Evolutionary conservation across 495 filamentous ascomycete genomes (phyloP).

Genomic region (Apiosordaria backusii): DNA sequence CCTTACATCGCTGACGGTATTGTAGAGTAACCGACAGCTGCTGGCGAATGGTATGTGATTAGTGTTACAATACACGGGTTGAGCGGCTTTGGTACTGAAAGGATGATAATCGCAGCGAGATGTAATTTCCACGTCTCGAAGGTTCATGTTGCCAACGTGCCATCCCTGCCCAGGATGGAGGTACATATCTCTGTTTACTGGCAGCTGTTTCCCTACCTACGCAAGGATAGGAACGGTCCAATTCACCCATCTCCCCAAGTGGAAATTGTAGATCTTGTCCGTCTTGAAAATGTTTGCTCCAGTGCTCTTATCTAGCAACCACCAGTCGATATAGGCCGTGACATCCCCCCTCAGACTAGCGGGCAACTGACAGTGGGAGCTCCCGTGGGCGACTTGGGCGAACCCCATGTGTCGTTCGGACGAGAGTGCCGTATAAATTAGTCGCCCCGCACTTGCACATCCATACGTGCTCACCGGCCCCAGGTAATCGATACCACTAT

Average conservation of each 20-base stretch:
- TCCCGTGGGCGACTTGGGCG: conserved; percentile 31
- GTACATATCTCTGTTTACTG: no score
- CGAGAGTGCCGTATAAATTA: conserved; percentile 28
- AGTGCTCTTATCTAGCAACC: not conserved
- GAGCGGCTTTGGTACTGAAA: no score
- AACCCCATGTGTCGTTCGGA: conserved; percentile 27
- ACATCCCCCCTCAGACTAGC: not conserved
- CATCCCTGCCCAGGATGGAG: no score
- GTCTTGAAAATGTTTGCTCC: not conserved
- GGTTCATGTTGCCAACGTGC: no score
- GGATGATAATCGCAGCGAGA: no score
- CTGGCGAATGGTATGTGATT: no score
- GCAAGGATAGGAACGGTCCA: not conserved
- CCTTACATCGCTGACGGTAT: no score
- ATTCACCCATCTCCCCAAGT: not conserved
- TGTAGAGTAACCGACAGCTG: no score
- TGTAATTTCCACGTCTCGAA: no score
- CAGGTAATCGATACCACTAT: conserved; percentile 44
- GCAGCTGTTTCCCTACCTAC: no score
- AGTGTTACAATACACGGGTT: no score
- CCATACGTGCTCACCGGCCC: conserved; percentile 40
- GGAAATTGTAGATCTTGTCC: not conserved
- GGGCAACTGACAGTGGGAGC: conserved; percentile 41
- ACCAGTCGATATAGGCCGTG: not conserved
- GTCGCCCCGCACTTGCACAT: conserved; percentile 35